Evolutionary conservation across 2,329 filamentous ascomycete species (phyloP).

Genomic region (Botryotinia globosa): DNA sequence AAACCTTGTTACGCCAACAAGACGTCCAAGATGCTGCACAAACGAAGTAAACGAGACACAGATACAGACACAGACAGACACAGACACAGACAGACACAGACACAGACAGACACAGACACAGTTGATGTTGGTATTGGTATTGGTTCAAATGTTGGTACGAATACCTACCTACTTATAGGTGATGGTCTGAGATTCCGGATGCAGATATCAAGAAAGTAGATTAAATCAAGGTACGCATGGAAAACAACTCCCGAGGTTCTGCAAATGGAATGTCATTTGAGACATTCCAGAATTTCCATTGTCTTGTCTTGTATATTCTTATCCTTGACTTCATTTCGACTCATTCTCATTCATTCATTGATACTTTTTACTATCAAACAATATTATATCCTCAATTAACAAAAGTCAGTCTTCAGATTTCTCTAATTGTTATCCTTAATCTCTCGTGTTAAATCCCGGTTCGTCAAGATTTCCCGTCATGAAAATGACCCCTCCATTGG

Average conservation of each 20-base stretch:
- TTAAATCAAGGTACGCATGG: neutral
- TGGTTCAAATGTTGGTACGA: neutral
- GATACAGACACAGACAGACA: no score
- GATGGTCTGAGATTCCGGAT: neutral
- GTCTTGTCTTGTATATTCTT: conserved; percentile 3
- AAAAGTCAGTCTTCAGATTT: neutral
- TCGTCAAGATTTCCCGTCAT: conserved; percentile 8
- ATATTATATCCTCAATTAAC: neutral
- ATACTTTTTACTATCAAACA: neutral
- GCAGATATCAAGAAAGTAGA: neutral
- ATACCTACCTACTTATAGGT: no score
- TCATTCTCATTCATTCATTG: neutral
- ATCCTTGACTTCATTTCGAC: neutral
- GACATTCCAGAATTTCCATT: conserved; percentile 10
- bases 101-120: no score
- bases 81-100: no score
- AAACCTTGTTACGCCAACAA: neutral
- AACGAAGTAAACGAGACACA: neutral
- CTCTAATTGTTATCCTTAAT: neutral
- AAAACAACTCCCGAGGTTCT: neutral
- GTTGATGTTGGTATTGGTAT: neutral
- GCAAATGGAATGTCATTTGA: neutral
- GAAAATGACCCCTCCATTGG: conserved; percentile 12
- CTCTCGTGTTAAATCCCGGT: neutral
- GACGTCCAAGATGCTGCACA: neutral